These are phyloP conservation scores for Pestalotiopsis sp. DNA, from an alignment of 2,329 filamentous ascomycete species.

Conservation along the genomic window DNA sequence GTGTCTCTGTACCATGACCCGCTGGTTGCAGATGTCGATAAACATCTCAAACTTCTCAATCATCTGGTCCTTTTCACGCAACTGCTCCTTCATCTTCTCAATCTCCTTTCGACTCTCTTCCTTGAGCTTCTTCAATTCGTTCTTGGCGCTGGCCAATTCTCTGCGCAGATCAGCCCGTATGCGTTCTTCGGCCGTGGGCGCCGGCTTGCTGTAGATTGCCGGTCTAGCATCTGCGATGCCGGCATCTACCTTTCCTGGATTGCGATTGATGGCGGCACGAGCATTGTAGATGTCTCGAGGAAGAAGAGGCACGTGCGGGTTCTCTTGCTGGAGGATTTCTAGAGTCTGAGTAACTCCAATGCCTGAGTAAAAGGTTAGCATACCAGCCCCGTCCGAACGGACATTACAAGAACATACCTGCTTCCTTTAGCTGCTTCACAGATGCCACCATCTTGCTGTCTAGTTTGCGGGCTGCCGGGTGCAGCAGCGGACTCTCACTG, in stretches of 20 bases:
- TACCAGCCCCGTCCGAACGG: conserved; percentile 16
- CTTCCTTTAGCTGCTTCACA: conserved; percentile 67
- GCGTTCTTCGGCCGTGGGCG: conserved; percentile 63
- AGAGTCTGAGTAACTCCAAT: conserved; percentile 68
- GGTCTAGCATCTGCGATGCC: conserved; percentile 63
- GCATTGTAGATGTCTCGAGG: conserved; percentile 70
- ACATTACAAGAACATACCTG: conserved; percentile 48
- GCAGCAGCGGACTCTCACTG: conserved; percentile 67
- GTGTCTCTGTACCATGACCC: conserved; percentile 65
- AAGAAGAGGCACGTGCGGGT: conserved; percentile 64
- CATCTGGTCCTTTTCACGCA: conserved; percentile 64
- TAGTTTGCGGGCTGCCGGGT: conserved; percentile 66
- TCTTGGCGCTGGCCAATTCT: conserved; percentile 59
- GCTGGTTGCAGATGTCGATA: conserved; percentile 69
- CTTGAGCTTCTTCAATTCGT: conserved; percentile 56
- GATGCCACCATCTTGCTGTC: conserved; percentile 70
- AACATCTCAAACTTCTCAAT: conserved; percentile 70
- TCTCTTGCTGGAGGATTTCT: conserved; percentile 64
- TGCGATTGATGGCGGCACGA: conserved; percentile 66
- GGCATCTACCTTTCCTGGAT: conserved; percentile 62
- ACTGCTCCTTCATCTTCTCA: conserved; percentile 56
- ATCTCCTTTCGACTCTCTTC: conserved; percentile 61
- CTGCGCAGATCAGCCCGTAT: conserved; percentile 63
- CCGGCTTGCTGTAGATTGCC: conserved; percentile 68
- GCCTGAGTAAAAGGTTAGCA: conserved; percentile 45